Conservation (phyloP, 129 eudicot genomes). For the Centrapalus pauciflorus region DNA sequence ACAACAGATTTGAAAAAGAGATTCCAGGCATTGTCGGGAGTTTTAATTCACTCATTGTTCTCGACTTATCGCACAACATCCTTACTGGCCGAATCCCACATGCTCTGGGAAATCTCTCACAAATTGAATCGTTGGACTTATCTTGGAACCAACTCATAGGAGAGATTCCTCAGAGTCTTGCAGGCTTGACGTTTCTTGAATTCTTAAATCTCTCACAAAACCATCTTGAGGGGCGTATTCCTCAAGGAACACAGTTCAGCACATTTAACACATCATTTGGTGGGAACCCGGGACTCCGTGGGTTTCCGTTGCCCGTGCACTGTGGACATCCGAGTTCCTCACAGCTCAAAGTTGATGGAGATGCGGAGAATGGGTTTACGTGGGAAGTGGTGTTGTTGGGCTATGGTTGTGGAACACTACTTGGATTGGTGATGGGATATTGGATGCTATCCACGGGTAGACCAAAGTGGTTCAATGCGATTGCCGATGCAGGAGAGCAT, state of each 20-base stretch:
- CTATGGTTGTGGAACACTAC: slow-evolving; percentile 20
- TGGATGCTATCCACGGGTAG: slow-evolving; percentile 12
- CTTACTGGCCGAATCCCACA: slow-evolving; percentile 33
- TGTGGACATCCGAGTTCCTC: background rate
- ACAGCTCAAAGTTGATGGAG: slow-evolving; percentile 3
- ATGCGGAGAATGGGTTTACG: slow-evolving; percentile 2
- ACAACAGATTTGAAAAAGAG: slow-evolving; percentile 2
- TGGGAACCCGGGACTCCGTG: slow-evolving; percentile 16
- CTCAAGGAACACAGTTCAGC: slow-evolving; percentile 10
- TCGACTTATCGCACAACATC: slow-evolving; percentile 35
- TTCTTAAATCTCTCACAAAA: slow-evolving; percentile 34
- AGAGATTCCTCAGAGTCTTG: slow-evolving; percentile 23
- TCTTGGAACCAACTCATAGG: slow-evolving; percentile 33
- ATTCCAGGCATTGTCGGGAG: slow-evolving; percentile 28
- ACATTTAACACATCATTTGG: slow-evolving; percentile 19
- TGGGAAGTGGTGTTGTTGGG: slow-evolving; percentile 20
- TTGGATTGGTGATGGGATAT: slow-evolving; percentile 18
- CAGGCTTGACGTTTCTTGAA: slow-evolving; percentile 12
- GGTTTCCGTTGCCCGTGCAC: slow-evolving; percentile 1
- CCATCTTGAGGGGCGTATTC: slow-evolving; percentile 20
- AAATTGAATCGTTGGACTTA: slow-evolving; percentile 37
- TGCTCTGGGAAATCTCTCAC: slow-evolving; percentile 19
- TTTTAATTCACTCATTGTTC: slow-evolving; percentile 4
- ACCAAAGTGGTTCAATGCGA: slow-evolving; percentile 25
- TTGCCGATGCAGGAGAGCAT: slow-evolving; percentile 10